Evolutionary conservation across 192 early-diverging fungal genomes (phyloP).

Genomic region (Coemansia reversa): DNA sequence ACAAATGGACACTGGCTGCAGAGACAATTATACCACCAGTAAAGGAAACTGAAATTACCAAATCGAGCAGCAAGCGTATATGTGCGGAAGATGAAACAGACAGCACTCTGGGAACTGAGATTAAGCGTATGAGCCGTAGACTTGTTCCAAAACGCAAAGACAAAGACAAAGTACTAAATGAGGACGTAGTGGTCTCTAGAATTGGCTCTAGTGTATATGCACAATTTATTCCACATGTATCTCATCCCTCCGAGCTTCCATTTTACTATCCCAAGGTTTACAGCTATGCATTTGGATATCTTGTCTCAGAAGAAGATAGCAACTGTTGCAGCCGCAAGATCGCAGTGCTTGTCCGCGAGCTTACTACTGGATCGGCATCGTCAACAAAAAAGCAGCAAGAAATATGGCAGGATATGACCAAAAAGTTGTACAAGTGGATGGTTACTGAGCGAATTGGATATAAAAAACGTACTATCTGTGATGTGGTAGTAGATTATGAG

Average conservation of each 20-base stretch:
- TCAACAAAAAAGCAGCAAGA: slow-evolving; percentile 57
- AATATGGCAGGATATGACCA: slow-evolving; percentile 62
- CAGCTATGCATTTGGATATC: slow-evolving; percentile 38
- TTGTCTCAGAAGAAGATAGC: slow-evolving; percentile 5
- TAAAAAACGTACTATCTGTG: slow-evolving; percentile 66
- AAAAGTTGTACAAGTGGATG: slow-evolving; percentile 72
- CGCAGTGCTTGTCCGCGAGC: slow-evolving; percentile 26
- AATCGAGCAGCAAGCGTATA: not conserved
- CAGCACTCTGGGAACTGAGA: not conserved
- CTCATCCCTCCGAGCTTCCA: slow-evolving; percentile 27
- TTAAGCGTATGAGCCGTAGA: slow-evolving; percentile 23
- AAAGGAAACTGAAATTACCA: slow-evolving; percentile 47
- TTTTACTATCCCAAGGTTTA: slow-evolving; percentile 52
- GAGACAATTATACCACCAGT: slow-evolving; percentile 65
- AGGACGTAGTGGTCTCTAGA: slow-evolving; percentile 32
- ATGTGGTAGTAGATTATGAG: slow-evolving; percentile 70
- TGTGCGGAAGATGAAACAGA: not conserved
- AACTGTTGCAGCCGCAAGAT: slow-evolving; percentile 1
- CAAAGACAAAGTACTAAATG: slow-evolving; percentile 35
- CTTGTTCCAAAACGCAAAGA: slow-evolving; percentile 49
- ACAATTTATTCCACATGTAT: slow-evolving; percentile 27
- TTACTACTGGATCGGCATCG: slow-evolving; percentile 12
- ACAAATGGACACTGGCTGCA: slow-evolving; percentile 62
- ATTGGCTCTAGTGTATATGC: slow-evolving; percentile 14
- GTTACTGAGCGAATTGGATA: slow-evolving; percentile 71